phyloP scores from a whole-genome alignment of 192 early-diverging fungal species.

The Podila epigama region DNA sequence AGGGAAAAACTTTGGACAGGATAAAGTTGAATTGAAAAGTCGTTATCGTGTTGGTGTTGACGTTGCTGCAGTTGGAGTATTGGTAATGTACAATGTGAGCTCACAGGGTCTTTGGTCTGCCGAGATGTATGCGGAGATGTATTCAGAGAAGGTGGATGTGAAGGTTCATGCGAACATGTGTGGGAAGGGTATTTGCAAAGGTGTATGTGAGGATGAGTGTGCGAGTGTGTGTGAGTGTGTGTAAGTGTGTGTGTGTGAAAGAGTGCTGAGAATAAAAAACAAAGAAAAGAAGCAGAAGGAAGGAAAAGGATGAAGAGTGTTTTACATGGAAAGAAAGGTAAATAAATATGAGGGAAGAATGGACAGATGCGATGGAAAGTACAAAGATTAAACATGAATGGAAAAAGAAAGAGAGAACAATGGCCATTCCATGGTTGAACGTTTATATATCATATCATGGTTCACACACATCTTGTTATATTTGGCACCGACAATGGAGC shows the following conservation, averaged over 20 bases:
- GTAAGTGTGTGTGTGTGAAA: background rate
- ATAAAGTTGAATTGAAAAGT: background rate
- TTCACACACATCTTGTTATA: too few relatives aligned
- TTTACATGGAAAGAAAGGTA: background rate
- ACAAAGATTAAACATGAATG: background rate
- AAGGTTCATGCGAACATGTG: too few relatives aligned
- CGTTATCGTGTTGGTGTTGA: background rate
- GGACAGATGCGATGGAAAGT: too few relatives aligned
- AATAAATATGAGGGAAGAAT: background rate
- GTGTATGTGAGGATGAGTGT: background rate
- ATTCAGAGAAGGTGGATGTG: too few relatives aligned
- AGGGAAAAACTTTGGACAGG: background rate
- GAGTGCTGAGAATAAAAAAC: background rate
- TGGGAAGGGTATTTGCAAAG: background rate
- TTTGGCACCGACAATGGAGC: too few relatives aligned
- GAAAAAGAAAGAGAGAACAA: background rate
- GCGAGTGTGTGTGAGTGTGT: background rate
- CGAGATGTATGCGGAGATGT: too few relatives aligned
- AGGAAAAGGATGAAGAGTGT: background rate
- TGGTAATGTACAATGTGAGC: too few relatives aligned
- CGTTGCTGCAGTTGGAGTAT: too few relatives aligned
- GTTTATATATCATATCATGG: too few relatives aligned
- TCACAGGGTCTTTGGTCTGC: too few relatives aligned
- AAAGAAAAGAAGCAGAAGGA: background rate
- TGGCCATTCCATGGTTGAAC: background rate